These are phyloP conservation scores for Suhomyces prunicola DNA, from an alignment of 805 yeast genomes.

Conservation along the genomic window DNA sequence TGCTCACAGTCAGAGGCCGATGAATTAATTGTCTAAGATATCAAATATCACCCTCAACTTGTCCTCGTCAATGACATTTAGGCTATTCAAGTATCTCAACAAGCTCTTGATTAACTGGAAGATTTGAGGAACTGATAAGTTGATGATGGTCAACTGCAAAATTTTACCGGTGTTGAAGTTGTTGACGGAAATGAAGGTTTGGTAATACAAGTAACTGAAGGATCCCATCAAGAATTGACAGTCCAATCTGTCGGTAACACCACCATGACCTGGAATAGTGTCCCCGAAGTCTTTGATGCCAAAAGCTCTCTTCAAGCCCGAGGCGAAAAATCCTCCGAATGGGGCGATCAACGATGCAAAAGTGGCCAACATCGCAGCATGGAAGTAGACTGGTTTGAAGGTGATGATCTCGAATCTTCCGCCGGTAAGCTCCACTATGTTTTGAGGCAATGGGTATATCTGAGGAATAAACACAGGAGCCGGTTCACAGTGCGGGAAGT, in stretches of 20 bases:
- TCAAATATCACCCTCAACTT: conserved; percentile 26
- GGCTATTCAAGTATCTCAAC: conserved; percentile 47
- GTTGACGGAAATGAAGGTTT: conserved; percentile 78
- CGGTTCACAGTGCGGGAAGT: conserved; percentile 69
- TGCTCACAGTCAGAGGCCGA: background rate
- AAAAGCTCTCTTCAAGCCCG: conserved; percentile 95
- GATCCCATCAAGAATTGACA: conserved; percentile 98
- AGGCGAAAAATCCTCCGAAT: conserved; percentile 97
- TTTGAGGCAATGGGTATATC: conserved; percentile 69
- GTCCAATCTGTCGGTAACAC: conserved; percentile 95
- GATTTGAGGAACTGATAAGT: conserved; percentile 64
- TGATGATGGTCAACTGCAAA: conserved; percentile 71
- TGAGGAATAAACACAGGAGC: conserved; percentile 89
- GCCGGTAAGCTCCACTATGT: conserved; percentile 46
- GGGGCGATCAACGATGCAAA: conserved; percentile 98
- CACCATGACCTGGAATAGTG: conserved; percentile 99
- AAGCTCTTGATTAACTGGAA: conserved; percentile 58
- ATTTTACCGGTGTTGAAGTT: conserved; percentile 71
- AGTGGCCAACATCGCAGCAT: conserved; percentile 79
- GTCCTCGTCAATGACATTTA: conserved; percentile 26
- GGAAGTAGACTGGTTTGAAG: conserved; percentile 86
- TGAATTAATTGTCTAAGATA: conserved; percentile 23
- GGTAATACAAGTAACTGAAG: conserved; percentile 86
- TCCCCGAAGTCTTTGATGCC: conserved; percentile 97
- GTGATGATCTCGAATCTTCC: conserved; percentile 48